Base-by-base conservation (phyloP, 257 asterid species). In the Jacaranda copaia region DNA sequence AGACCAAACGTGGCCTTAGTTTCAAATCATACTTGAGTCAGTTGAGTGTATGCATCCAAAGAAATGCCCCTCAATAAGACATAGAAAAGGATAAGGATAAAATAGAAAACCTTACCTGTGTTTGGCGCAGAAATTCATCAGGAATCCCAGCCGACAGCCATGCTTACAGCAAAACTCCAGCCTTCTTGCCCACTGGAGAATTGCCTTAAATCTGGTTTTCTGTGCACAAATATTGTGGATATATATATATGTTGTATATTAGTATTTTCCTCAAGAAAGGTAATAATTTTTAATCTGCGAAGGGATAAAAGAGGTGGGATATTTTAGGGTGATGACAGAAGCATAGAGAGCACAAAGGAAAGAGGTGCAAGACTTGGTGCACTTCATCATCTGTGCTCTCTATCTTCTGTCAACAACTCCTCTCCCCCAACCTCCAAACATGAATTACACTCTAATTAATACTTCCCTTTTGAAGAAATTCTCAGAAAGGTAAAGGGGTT, bases 311-410 rank as follows among this genome's bases (percentile, higher is more conserved):
- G 32, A 25, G 2, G 32, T 25, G 32, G 32, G 32, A 25, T 25
- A 25, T 69, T 68, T 58, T 35, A 69, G 83, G 80, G 85, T 84
- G 92, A 89, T 92, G 97, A 82, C 96, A 92, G 92, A 88, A 88
- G 92, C 72, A 57, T 90, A 90, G 90, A 89, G 93, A 90, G 97
- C 86, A 90, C 96, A 87, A 87, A 92, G 70, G 87, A 87, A 75
- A 58, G 86, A 86, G 86, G 70, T 92, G 93, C 91, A 74, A 63
- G 18, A 19, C 6, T 74, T 42, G 39, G 55, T 57, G 88, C 90
- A 86, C 16, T 72, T 71, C 84, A 72, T 66, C 87, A 72, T 86
- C 79, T 77, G 88, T 82, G 90, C 88, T 82, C 90, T 86, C 90
- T 86, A 86, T 86, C 88, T 86, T 86, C 90, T 86, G 90, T 86